Percentiles rank a stretch among this genome's conserved stretches.
Conservation (phyloP, 257 asterid genomes). For the Scutellaria minor region DNA sequence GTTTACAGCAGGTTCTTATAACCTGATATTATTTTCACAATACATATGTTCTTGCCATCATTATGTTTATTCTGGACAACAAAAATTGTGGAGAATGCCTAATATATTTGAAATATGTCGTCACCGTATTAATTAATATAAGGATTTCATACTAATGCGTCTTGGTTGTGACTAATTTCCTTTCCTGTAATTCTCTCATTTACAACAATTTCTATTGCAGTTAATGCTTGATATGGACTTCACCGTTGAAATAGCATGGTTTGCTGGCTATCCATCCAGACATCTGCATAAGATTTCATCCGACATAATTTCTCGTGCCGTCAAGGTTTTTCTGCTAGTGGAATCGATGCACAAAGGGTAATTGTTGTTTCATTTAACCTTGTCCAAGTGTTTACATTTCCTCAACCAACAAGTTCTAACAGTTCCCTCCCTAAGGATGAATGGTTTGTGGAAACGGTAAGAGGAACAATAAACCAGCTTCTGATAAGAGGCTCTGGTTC, state of each 20-base stretch:
- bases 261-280: constrained; percentile 91
- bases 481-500: constrained; percentile 84
- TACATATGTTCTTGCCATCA: not conserved
- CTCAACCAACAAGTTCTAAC: constrained; percentile 21
- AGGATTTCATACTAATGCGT: not conserved
- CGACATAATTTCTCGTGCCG: constrained; percentile 85
- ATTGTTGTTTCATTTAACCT: not conserved
- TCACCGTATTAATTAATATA: not conserved
- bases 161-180: not conserved
- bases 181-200: not conserved
- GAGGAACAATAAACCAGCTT: constrained; percentile 89
- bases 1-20: constrained; percentile 84
- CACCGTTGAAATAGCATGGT: constrained; percentile 92
- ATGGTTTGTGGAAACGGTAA: constrained; percentile 96
- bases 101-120: not conserved
- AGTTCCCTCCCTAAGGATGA: constrained; percentile 93
- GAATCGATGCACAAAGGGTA: constrained; percentile 88
- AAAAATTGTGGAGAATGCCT: not conserved
- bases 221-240: constrained; percentile 95
- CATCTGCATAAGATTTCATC: constrained; percentile 91
- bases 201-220: constrained; percentile 42
- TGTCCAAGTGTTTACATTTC: not conserved
- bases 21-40: not conserved
- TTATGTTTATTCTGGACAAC: not conserved
- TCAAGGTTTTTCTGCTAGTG: constrained; percentile 91